Percentiles rank a stretch among this genome's conserved stretches.
Conservation (phyloP, 805 yeast genomes). For the Wilhelminamyces savonicus region DNA sequence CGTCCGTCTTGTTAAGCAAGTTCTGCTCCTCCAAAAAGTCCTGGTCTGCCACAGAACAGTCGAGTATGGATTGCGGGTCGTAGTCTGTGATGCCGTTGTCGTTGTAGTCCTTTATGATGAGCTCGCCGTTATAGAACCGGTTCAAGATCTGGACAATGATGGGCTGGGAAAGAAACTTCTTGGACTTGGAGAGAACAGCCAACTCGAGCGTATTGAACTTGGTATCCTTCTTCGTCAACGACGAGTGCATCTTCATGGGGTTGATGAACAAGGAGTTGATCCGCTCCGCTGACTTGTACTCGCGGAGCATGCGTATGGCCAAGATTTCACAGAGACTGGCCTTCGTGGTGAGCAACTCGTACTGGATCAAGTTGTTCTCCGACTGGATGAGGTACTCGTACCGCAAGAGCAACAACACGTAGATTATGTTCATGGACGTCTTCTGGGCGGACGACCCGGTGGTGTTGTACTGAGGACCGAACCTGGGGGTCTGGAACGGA, state of each 20-base stretch:
- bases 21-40: background rate
- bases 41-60: background rate
- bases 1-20: constrained; percentile 1
- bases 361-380: constrained; percentile 30
- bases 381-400: constrained; percentile 35
- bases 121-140: constrained; percentile 47
- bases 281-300: constrained; percentile 35
- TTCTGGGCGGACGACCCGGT: constrained; percentile 12
- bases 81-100: constrained; percentile 6
- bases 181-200: constrained; percentile 47
- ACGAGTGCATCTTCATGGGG: constrained; percentile 35
- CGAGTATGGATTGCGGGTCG: background rate
- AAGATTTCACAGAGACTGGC: constrained; percentile 48
- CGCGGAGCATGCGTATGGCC: constrained; percentile 44
- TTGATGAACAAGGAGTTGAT: constrained; percentile 40
- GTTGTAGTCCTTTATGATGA: constrained; percentile 31
- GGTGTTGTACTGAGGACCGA: constrained; percentile 9
- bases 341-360: constrained; percentile 36
- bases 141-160: constrained; percentile 40
- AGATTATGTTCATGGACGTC: constrained; percentile 19
- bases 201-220: constrained; percentile 43
- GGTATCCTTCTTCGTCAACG: constrained; percentile 6
- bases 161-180: constrained; percentile 47
- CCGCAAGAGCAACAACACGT: constrained; percentile 26
- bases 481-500: constrained; percentile 10